phyloP scores from a whole-genome alignment of 2,329 filamentous ascomycete species.

The Colletotrichum eremochloae region DNA sequence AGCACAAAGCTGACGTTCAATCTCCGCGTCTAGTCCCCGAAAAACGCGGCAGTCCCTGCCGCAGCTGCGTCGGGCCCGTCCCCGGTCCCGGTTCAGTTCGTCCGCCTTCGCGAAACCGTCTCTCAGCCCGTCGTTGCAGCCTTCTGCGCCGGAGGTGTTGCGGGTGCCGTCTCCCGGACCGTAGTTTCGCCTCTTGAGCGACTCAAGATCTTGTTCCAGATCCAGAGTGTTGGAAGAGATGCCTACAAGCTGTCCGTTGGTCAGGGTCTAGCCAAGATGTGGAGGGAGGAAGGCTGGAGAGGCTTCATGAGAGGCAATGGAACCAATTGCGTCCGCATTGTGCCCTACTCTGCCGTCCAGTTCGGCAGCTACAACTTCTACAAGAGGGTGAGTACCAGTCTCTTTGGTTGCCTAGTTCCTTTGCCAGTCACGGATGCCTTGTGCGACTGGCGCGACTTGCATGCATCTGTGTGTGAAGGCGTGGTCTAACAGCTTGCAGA shows the following conservation, averaged over 20 bases:
- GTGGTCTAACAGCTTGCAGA: slow-evolving; percentile 50
- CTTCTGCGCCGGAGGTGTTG: slow-evolving; percentile 93
- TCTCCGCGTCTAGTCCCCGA: slow-evolving; percentile 14
- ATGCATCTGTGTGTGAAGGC: neutral
- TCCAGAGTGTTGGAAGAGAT: slow-evolving; percentile 89
- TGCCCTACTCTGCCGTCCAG: slow-evolving; percentile 97
- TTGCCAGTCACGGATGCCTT: neutral
- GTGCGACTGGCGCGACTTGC: neutral
- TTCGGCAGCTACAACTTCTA: slow-evolving; percentile 99
- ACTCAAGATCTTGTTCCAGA: slow-evolving; percentile 97
- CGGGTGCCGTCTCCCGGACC: slow-evolving; percentile 96
- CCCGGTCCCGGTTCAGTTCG: slow-evolving; percentile 10
- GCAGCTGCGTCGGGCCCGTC: slow-evolving; percentile 13
- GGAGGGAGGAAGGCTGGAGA: slow-evolving; percentile 95
- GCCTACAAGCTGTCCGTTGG: slow-evolving; percentile 95
- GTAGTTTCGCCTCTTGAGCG: slow-evolving; percentile 96
- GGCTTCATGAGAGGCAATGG: slow-evolving; percentile 99
- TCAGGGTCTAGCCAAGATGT: slow-evolving; percentile 94
- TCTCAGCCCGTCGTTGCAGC: slow-evolving; percentile 90
- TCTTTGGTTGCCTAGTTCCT: neutral
- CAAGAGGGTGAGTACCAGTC: slow-evolving; percentile 74
- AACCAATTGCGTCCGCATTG: slow-evolving; percentile 97
- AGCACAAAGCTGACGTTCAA: neutral
- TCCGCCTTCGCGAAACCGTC: slow-evolving; percentile 64
- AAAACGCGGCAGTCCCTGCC: slow-evolving; percentile 27